Conservation (phyloP, 805 yeast species). For the Wickerhamiella bombiphila region DNA sequence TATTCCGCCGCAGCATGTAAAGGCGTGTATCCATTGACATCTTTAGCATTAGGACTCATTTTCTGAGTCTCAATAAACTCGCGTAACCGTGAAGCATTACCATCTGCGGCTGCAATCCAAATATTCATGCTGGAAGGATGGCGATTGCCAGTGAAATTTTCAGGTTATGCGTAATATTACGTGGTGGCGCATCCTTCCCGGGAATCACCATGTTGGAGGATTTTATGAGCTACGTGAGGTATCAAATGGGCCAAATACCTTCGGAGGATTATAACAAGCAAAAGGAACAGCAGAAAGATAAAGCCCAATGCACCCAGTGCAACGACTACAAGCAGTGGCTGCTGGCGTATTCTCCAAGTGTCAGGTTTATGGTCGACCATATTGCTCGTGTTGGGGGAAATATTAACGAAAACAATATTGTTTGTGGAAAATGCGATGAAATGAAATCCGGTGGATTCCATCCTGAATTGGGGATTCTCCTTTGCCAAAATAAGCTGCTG, state of each 20-base stretch:
- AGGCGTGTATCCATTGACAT: conserved; percentile 91
- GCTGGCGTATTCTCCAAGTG: conserved; percentile 59
- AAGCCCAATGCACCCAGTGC: conserved; percentile 57
- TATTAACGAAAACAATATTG: conserved; percentile 37
- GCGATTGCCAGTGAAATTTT: no score
- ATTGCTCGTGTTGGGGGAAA: conserved; percentile 52
- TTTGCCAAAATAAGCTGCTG: conserved; percentile 70
- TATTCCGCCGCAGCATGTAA: conserved; percentile 96
- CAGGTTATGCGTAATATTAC: no score
- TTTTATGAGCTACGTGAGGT: conserved; percentile 8
- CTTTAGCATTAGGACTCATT: conserved; percentile 56
- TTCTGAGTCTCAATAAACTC: conserved; percentile 35
- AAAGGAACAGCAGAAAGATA: conserved; percentile 41
- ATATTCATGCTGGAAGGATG: no score
- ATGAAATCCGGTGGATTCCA: conserved; percentile 83
- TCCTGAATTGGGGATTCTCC: conserved; percentile 71
- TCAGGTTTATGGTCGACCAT: conserved; percentile 74
- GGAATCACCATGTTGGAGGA: no score
- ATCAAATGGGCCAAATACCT: conserved; percentile 12
- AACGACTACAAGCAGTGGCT: conserved; percentile 69
- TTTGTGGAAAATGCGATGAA: conserved; percentile 76
- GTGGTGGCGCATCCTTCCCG: no score
- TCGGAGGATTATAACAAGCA: conserved; percentile 9
- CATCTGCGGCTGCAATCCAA: conserved; percentile 94
- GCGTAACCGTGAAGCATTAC: conserved; percentile 46